These are phyloP conservation scores for Simmondsia chinensis DNA, from an alignment of 148 eudicot genomes.

Conservation along the genomic window DNA sequence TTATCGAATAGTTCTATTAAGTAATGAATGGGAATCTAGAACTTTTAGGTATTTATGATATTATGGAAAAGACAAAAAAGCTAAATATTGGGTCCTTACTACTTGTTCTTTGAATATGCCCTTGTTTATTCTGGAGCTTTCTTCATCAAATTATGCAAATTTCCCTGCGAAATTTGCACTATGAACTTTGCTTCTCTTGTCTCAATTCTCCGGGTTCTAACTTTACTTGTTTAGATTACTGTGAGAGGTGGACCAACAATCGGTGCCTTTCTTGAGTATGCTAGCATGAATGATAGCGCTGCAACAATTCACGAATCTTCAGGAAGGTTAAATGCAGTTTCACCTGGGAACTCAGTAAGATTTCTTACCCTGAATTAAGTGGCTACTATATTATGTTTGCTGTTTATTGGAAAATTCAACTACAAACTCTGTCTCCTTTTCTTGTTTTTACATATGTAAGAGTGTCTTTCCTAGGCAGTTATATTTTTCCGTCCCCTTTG, in stretches of 20 bases:
- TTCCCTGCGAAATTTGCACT: neutral
- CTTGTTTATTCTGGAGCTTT: too few species aligned
- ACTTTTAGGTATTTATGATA: too few species aligned
- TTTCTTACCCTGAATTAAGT: conserved; percentile 3
- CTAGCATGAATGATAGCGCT: conserved; percentile 42
- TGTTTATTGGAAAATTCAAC: neutral
- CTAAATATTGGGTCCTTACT: too few species aligned
- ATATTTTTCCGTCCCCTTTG: too few species aligned
- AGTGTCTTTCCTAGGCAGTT: too few species aligned
- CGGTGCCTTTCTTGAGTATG: conserved; percentile 44
- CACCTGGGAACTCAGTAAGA: conserved; percentile 72
- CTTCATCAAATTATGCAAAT: too few species aligned
- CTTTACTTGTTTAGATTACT: conserved; percentile 34
- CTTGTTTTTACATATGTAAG: too few species aligned
- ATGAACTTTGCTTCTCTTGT: conserved; percentile 1
- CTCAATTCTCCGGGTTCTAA: conserved; percentile 1
- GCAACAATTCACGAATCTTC: conserved; percentile 43
- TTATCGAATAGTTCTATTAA: too few species aligned
- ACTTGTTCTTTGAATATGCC: too few species aligned
- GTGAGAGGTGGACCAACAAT: conserved; percentile 76
- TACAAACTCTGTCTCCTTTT: too few species aligned
- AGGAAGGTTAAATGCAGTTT: conserved; percentile 55
- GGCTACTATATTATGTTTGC: neutral
- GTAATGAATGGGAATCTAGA: too few species aligned
- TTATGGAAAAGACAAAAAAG: too few species aligned